These are phyloP conservation scores for Dissophora globulifera DNA, from an alignment of 192 early-diverging fungal genomes.

Conservation along the genomic window DNA sequence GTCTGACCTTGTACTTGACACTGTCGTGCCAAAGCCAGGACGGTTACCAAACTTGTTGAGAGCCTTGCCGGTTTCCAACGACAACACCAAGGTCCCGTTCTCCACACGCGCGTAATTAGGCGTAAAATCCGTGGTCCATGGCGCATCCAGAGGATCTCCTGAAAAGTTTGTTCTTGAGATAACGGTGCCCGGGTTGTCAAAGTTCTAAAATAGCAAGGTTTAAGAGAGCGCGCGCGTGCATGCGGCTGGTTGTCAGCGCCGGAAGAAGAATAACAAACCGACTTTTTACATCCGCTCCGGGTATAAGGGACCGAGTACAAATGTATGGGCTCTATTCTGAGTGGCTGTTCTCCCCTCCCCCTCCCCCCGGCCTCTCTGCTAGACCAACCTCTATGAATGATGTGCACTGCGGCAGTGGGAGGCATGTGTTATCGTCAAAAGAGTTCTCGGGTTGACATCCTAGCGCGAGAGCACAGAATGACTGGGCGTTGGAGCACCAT, in stretches of 20 bases:
- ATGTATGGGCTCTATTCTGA: too few species aligned
- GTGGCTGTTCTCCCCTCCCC: too few species aligned
- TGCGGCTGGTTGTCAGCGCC: too few species aligned
- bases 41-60: slow-evolving; percentile 36
- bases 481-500: slow-evolving; percentile 52
- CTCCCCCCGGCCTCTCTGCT: too few species aligned
- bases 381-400: slow-evolving; percentile 46
- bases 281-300: too few species aligned
- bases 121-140: slow-evolving; percentile 50
- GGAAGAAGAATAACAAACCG: too few species aligned
- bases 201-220: too few species aligned
- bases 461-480: slow-evolving; percentile 41
- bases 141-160: slow-evolving; percentile 39
- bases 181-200: slow-evolving; percentile 15
- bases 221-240: too few species aligned
- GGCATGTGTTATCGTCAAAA: slow-evolving; percentile 26
- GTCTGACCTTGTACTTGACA: slow-evolving; percentile 44
- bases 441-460: slow-evolving; percentile 58
- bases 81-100: slow-evolving; percentile 43
- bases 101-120: slow-evolving; percentile 46
- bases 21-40: slow-evolving; percentile 55
- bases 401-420: slow-evolving; percentile 31
- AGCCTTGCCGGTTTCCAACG: slow-evolving; percentile 12
- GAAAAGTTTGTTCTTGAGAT: slow-evolving; percentile 27
- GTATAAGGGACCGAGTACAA: too few species aligned